Conservation (phyloP, 371 early-diverging fungal species). For the Lichtheimia corymbifera region DNA sequence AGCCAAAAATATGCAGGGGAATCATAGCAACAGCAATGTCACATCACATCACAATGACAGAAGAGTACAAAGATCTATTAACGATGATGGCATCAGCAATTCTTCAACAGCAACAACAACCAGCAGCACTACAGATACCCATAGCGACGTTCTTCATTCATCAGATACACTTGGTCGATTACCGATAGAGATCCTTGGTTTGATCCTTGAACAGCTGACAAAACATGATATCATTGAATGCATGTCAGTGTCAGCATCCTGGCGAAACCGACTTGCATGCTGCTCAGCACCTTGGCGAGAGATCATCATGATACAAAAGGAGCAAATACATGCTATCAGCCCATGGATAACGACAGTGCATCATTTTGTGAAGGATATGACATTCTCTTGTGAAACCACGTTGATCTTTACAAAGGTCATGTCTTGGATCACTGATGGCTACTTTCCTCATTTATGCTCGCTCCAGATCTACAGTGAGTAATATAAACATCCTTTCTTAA, state of each 20-base stretch:
- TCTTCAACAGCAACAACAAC: too few relatives aligned
- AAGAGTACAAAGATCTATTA: too few relatives aligned
- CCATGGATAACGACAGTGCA: neutral
- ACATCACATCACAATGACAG: too few relatives aligned
- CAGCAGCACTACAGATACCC: too few relatives aligned
- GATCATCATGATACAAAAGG: neutral
- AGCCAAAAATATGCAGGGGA: too few relatives aligned
- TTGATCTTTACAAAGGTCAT: conserved; percentile 1
- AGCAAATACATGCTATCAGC: conserved; percentile 2
- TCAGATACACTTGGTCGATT: too few relatives aligned
- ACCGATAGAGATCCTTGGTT: too few relatives aligned
- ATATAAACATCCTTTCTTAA: neutral
- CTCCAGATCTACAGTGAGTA: neutral
- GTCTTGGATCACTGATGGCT: conserved; percentile 1
- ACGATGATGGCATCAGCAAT: too few relatives aligned
- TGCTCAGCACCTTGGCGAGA: conserved; percentile 6
- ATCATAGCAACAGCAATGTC: too few relatives aligned
- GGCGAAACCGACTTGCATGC: neutral
- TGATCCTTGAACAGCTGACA: too few relatives aligned
- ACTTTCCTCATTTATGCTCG: neutral
- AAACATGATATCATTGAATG: neutral
- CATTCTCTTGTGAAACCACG: neutral
- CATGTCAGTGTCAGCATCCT: conserved; percentile 4
- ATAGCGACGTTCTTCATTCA: too few relatives aligned
- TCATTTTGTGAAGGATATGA: neutral